Percentiles rank a stretch among this genome's conserved stretches.
phyloP scores from a whole-genome alignment of 2,329 filamentous ascomycete genomes.

The Colletotrichum chlorophyti region DNA sequence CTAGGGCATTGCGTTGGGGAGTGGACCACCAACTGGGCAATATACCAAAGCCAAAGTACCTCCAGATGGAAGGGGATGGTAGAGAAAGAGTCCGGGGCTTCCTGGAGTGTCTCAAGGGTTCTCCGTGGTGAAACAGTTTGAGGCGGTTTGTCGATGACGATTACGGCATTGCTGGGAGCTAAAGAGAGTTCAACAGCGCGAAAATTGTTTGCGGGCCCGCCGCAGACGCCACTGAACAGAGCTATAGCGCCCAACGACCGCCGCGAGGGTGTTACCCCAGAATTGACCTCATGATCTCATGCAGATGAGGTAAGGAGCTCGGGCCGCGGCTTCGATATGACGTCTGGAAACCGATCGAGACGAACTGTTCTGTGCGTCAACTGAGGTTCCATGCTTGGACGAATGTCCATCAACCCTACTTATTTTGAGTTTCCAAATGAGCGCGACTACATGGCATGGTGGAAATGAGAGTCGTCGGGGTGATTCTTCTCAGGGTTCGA shows the following conservation, averaged over 20 bases:
- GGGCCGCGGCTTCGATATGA: background rate
- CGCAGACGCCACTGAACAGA: background rate
- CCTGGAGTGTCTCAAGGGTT: too few relatives aligned
- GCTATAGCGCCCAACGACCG: background rate
- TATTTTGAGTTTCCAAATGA: too few relatives aligned
- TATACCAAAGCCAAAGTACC: too few relatives aligned
- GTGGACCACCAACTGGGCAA: too few relatives aligned
- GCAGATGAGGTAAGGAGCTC: background rate
- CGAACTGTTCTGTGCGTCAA: slow-evolving; percentile 3
- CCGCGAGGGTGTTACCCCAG: too few relatives aligned
- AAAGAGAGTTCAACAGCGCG: slow-evolving; percentile 8
- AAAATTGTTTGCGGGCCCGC: slow-evolving; percentile 14
- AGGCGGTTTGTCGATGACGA: slow-evolving; percentile 22
- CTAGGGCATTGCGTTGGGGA: too few relatives aligned
- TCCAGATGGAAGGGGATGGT: too few relatives aligned
- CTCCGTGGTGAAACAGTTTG: background rate
- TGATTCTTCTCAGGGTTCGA: too few relatives aligned
- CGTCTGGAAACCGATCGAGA: slow-evolving; percentile 6
- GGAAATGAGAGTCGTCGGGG: too few relatives aligned
- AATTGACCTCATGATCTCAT: background rate
- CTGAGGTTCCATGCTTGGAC: background rate
- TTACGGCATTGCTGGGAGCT: background rate
- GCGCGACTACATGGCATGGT: too few relatives aligned
- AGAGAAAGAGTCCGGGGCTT: background rate
- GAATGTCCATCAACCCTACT: too few relatives aligned